Percentiles rank a stretch among this genome's conserved stretches.
Evolutionary conservation across 371 early-diverging fungal genomes (phyloP).

Genomic region (Mortierella sp.): DNA sequence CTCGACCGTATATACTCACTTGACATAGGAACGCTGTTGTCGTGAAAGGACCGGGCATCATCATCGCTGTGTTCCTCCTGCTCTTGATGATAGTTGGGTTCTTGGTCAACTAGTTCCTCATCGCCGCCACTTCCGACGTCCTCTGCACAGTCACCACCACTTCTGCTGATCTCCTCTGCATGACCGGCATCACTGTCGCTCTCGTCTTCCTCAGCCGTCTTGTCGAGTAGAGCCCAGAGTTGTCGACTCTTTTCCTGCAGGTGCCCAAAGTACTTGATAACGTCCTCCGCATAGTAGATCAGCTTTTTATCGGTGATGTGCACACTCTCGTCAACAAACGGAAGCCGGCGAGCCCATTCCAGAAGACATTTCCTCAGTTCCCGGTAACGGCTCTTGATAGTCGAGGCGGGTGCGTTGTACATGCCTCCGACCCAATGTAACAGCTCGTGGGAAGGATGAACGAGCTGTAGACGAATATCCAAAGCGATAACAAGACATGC

Average conservation of each 20-base stretch:
- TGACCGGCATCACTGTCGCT: background rate
- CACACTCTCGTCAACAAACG: constrained; percentile 19
- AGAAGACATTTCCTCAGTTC: constrained; percentile 35
- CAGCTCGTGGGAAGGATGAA: constrained; percentile 15
- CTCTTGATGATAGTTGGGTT: background rate
- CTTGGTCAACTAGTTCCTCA: background rate
- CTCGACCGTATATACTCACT: background rate
- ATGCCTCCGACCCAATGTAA: constrained; percentile 13
- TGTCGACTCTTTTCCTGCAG: constrained; percentile 26
- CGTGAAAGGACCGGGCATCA: background rate
- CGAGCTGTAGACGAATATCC: constrained; percentile 17
- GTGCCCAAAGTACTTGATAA: constrained; percentile 36
- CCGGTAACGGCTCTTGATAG: constrained; percentile 13
- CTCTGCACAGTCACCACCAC: background rate
- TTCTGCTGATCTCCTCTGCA: background rate
- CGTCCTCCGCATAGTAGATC: constrained; percentile 35
- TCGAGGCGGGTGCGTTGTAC: background rate
- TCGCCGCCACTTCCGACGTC: constrained; percentile 5
- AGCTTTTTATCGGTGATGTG: constrained; percentile 22
- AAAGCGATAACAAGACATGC: constrained; percentile 38
- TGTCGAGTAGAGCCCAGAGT: constrained; percentile 31
- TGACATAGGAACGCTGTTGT: background rate
- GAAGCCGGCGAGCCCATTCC: constrained; percentile 33
- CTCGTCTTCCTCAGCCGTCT: background rate
- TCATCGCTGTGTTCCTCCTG: background rate